Evolutionary conservation across 768 basidiomycete species (phyloP).

Genomic region (Paxillus rubicundulus): DNA sequence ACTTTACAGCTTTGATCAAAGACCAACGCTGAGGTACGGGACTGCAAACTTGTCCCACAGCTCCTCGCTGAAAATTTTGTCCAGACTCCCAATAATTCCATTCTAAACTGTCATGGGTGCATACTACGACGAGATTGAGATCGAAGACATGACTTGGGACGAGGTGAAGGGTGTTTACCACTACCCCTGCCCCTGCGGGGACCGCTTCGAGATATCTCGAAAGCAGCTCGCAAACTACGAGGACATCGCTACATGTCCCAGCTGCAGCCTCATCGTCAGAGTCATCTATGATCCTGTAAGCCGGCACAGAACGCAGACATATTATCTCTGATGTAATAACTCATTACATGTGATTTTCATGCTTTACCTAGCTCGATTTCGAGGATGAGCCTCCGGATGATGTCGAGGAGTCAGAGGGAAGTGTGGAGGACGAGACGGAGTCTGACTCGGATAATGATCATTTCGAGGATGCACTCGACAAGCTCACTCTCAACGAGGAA

Average conservation of each 20-base stretch:
- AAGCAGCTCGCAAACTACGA: slow-evolving; percentile 84
- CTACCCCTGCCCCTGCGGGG: slow-evolving; percentile 97
- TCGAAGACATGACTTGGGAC: slow-evolving; percentile 96
- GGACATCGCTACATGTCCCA: slow-evolving; percentile 94
- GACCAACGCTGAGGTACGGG: too few species aligned
- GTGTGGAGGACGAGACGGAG: slow-evolving; percentile 37
- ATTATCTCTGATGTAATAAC: slow-evolving; percentile 2
- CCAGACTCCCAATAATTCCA: too few species aligned
- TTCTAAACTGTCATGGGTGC: slow-evolving; percentile 55
- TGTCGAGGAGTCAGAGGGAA: slow-evolving; percentile 29
- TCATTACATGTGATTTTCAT: not conserved
- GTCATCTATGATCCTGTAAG: slow-evolving; percentile 94
- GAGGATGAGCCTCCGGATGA: slow-evolving; percentile 72
- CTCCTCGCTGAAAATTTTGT: not conserved
- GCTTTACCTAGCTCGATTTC: slow-evolving; percentile 63
- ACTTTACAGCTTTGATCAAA: too few species aligned
- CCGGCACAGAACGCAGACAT: slow-evolving; percentile 13
- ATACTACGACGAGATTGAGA: slow-evolving; percentile 96
- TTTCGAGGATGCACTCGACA: slow-evolving; percentile 69
- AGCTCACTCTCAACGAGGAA: slow-evolving; percentile 38
- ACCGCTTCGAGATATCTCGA: slow-evolving; percentile 93
- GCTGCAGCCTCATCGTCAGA: slow-evolving; percentile 89
- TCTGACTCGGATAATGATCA: slow-evolving; percentile 41
- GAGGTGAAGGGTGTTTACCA: slow-evolving; percentile 79
- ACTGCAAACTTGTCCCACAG: too few species aligned